Conservation (phyloP, 2,329 filamentous ascomycete species). For the Elsinoe australis region DNA sequence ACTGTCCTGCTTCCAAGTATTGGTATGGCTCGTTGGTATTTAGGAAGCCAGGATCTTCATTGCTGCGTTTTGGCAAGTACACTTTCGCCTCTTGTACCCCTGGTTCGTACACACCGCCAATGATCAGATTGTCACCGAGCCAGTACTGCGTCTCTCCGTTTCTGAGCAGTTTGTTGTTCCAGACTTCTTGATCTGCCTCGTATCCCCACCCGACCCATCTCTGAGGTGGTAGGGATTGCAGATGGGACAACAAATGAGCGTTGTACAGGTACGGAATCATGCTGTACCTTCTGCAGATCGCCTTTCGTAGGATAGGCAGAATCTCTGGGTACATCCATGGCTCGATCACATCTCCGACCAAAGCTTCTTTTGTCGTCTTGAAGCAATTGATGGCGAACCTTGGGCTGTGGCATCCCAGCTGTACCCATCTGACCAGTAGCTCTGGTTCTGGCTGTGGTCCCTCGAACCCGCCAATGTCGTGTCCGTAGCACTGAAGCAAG, state of each 20-base stretch:
- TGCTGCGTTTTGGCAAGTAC: conserved; percentile 49
- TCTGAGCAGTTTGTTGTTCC: conserved; percentile 51
- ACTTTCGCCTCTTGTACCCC: conserved; percentile 48
- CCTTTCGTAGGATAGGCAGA: conserved; percentile 53
- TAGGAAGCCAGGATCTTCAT: conserved; percentile 47
- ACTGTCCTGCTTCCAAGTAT: conserved; percentile 48
- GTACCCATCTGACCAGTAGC: conserved; percentile 64
- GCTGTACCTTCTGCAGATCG: conserved; percentile 64
- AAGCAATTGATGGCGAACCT: conserved; percentile 73
- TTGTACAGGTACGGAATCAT: conserved; percentile 66
- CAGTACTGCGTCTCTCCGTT: conserved; percentile 68
- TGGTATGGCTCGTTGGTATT: conserved; percentile 57
- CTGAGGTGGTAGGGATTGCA: conserved; percentile 55
- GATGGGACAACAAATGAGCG: conserved; percentile 54
- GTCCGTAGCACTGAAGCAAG: conserved; percentile 56
- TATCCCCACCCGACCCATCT: conserved; percentile 69
- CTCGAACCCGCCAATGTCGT: conserved; percentile 70
- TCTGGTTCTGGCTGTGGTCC: conserved; percentile 64
- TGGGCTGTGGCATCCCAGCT: conserved; percentile 60
- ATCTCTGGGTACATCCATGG: conserved; percentile 70
- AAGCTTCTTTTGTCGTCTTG: conserved; percentile 60
- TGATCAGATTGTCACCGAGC: conserved; percentile 58
- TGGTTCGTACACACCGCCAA: conserved; percentile 60
- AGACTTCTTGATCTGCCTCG: conserved; percentile 58
- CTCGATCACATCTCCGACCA: conserved; percentile 63